A percentile compares a stretch with the other conserved stretches of the same genome.
Evolutionary conservation across 2,329 filamentous ascomycete species (phyloP).

Genomic region (Talaromyces sp.): DNA sequence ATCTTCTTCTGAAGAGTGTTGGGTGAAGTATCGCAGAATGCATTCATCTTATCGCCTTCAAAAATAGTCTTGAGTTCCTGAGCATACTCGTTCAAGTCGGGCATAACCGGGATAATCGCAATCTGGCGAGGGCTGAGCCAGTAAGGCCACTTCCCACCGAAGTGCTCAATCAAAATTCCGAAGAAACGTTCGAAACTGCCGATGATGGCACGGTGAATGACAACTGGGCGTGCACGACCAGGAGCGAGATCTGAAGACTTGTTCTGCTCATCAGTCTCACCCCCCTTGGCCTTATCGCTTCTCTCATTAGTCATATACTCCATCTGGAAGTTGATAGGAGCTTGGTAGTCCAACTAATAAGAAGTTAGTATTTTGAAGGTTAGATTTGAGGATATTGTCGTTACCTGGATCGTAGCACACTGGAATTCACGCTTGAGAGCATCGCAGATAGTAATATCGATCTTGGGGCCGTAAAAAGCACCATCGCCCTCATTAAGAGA

Average conservation of each 20-base stretch:
- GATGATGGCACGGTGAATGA: constrained; percentile 56
- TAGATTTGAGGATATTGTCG: neutral
- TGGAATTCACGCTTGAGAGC: constrained; percentile 82
- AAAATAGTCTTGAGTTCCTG: constrained; percentile 51
- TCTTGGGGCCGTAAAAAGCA: constrained; percentile 98
- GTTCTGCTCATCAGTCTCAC: constrained; percentile 37
- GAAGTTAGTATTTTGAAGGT: neutral
- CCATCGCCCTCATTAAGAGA: constrained; percentile 92
- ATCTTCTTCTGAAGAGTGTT: constrained; percentile 58
- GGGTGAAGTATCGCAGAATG: constrained; percentile 52
- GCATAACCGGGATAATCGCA: constrained; percentile 55
- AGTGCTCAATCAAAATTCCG: constrained; percentile 55
- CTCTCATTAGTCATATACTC: constrained; percentile 78
- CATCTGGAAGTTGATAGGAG: constrained; percentile 81
- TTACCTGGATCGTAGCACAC: constrained; percentile 66
- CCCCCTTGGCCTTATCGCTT: constrained; percentile 26
- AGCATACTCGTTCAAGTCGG: constrained; percentile 52
- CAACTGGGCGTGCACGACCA: constrained; percentile 53
- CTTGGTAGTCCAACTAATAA: constrained; percentile 81
- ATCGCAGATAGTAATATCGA: constrained; percentile 93
- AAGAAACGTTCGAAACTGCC: constrained; percentile 56
- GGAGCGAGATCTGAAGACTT: constrained; percentile 40
- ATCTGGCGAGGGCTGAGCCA: constrained; percentile 56
- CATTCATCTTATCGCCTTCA: constrained; percentile 49
- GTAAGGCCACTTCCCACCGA: constrained; percentile 57